Conservation (phyloP, 1,284 basidiomycete species). For the Malassezia globosa region DNA sequence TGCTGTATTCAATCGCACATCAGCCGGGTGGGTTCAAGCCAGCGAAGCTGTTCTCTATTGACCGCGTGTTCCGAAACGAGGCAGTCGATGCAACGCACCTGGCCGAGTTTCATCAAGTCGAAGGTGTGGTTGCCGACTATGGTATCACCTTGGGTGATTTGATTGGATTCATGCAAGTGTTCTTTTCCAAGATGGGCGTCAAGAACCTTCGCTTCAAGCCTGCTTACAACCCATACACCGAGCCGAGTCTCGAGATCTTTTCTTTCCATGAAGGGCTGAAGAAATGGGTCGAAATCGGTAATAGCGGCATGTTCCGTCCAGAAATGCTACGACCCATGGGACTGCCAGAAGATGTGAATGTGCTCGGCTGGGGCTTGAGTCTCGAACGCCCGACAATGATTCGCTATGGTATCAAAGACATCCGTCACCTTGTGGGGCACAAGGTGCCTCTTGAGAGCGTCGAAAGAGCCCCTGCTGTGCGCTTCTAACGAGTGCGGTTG, state of each 20-base stretch:
- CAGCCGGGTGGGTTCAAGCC: slow-evolving; percentile 72
- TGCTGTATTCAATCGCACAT: slow-evolving; percentile 69
- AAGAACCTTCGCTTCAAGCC: slow-evolving; percentile 90
- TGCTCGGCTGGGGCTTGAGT: slow-evolving; percentile 91
- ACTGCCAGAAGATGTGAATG: slow-evolving; percentile 88
- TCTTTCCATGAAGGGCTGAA: slow-evolving; percentile 88
- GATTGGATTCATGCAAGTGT: slow-evolving; percentile 60
- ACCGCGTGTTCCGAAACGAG: slow-evolving; percentile 97
- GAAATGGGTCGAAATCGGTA: slow-evolving; percentile 82
- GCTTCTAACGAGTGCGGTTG: slow-evolving; percentile 26
- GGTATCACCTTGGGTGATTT: slow-evolving; percentile 89
- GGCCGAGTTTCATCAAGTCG: slow-evolving; percentile 98
- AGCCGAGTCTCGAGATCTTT: slow-evolving; percentile 98
- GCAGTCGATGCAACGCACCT: slow-evolving; percentile 98
- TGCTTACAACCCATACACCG: slow-evolving; percentile 61
- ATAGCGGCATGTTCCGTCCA: slow-evolving; percentile 96
- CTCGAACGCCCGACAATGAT: slow-evolving; percentile 99
- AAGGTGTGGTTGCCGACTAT: slow-evolving; percentile 93
- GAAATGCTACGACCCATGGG: slow-evolving; percentile 98
- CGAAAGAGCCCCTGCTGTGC: slow-evolving; percentile 40
- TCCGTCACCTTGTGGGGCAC: slow-evolving; percentile 90
- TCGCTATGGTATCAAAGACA: slow-evolving; percentile 72
- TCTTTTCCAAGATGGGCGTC: slow-evolving; percentile 97
- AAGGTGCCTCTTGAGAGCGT: slow-evolving; percentile 59
- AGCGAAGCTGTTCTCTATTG: slow-evolving; percentile 93